Percentiles rank a stretch among this genome's conserved stretches.
phyloP scores from a whole-genome alignment of 2,329 filamentous ascomycete species.

The Colletotrichum australisinense region DNA sequence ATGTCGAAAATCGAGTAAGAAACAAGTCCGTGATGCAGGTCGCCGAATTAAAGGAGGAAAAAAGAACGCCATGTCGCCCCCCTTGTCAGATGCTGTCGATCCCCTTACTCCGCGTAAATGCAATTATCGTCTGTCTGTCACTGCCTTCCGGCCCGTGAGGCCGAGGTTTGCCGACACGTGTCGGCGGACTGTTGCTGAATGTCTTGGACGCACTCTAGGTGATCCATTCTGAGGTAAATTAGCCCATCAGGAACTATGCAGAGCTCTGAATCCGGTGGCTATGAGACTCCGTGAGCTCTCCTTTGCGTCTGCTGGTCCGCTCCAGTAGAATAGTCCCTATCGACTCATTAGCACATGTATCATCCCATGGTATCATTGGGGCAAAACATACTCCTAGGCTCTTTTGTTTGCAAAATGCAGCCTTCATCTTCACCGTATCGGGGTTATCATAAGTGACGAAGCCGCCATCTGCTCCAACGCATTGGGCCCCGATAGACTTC shows the following conservation, averaged over 20 bases:
- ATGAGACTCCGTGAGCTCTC: slow-evolving; percentile 68
- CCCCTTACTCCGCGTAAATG: slow-evolving; percentile 26
- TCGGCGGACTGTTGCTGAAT: slow-evolving; percentile 23
- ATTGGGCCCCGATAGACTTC: slow-evolving; percentile 76
- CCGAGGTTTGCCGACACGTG: slow-evolving; percentile 25
- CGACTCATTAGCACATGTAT: slow-evolving; percentile 13
- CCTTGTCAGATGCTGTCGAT: slow-evolving; percentile 19
- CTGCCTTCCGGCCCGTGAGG: slow-evolving; percentile 22
- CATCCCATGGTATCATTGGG: neutral
- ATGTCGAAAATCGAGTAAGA: neutral
- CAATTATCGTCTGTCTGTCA: slow-evolving; percentile 10
- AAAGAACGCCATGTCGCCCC: slow-evolving; percentile 19
- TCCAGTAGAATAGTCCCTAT: slow-evolving; percentile 86
- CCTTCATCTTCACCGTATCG: slow-evolving; percentile 81
- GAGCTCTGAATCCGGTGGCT: slow-evolving; percentile 67
- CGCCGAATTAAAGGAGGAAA: neutral
- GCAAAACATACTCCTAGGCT: slow-evolving; percentile 69
- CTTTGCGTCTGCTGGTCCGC: slow-evolving; percentile 76
- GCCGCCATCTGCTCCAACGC: slow-evolving; percentile 77
- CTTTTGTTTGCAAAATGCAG: slow-evolving; percentile 77
- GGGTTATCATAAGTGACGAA: slow-evolving; percentile 86
- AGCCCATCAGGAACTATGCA: slow-evolving; percentile 58
- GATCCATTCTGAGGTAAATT: slow-evolving; percentile 6
- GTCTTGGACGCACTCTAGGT: slow-evolving; percentile 16
- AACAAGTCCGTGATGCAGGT: neutral